Conservation (phyloP, 2,329 filamentous ascomycete genomes). For the Ophiosphaerella narmari region DNA sequence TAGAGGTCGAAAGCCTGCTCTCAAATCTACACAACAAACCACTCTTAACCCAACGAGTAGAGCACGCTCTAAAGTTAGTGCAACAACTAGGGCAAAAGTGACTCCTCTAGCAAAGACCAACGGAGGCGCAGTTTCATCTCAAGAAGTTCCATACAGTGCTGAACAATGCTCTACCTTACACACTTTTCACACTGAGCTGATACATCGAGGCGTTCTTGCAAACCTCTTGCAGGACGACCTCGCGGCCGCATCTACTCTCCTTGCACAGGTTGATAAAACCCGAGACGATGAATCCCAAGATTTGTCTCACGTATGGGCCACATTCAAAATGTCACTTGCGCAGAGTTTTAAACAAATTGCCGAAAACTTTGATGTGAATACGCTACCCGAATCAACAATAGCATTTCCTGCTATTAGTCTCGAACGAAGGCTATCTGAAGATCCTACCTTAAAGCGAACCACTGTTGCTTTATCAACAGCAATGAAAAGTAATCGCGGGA, state of each 20-base stretch:
- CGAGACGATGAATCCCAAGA: slow-evolving; percentile 48
- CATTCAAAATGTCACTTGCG: slow-evolving; percentile 69
- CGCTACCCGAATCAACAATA: slow-evolving; percentile 89
- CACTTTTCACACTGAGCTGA: slow-evolving; percentile 54
- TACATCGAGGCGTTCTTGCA: slow-evolving; percentile 57
- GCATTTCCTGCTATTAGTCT: slow-evolving; percentile 73
- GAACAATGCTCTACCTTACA: slow-evolving; percentile 47
- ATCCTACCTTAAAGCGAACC: slow-evolving; percentile 15
- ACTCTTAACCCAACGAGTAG: slow-evolving; percentile 15
- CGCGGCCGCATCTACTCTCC: slow-evolving; percentile 29
- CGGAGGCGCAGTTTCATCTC: slow-evolving; percentile 3
- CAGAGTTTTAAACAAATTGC: slow-evolving; percentile 74
- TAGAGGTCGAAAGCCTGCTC: slow-evolving; percentile 29
- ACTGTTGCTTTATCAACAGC: slow-evolving; percentile 9
- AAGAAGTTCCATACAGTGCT: slow-evolving; percentile 17
- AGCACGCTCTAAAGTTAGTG: slow-evolving; percentile 18
- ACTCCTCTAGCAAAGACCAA: slow-evolving; percentile 17
- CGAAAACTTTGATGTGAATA: slow-evolving; percentile 82
- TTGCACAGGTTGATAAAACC: slow-evolving; percentile 30
- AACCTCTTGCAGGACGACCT: slow-evolving; percentile 39
- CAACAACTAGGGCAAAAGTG: slow-evolving; percentile 18
- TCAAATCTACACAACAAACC: slow-evolving; percentile 11
- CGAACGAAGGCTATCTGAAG: slow-evolving; percentile 34
- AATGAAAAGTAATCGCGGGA: slow-evolving; percentile 24
- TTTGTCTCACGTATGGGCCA: slow-evolving; percentile 60